These are phyloP conservation scores for Albophoma yamanashiensis DNA, from an alignment of 2,329 filamentous ascomycete species.

Conservation along the genomic window DNA sequence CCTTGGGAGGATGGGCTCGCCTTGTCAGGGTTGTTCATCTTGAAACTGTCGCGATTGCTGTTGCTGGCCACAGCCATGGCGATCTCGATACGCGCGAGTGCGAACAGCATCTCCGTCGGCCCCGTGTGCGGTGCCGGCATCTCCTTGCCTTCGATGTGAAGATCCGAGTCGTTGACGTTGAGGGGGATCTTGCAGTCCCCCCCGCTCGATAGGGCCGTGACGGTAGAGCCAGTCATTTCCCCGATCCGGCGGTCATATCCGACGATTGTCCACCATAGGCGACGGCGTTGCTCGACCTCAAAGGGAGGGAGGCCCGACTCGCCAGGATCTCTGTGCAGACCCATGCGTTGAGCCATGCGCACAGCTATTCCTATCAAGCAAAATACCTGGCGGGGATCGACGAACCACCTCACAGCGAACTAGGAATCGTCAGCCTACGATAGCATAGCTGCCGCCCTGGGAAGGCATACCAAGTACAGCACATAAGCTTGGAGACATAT, in stretches of 20 bases:
- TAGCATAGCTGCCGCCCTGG: not conserved
- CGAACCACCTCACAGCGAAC: conserved; percentile 40
- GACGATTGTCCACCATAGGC: conserved; percentile 64
- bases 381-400: conserved; percentile 42
- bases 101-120: conserved; percentile 51
- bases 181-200: conserved; percentile 46
- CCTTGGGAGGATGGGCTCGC: conserved; percentile 10
- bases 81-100: conserved; percentile 45
- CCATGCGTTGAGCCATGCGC: conserved; percentile 57
- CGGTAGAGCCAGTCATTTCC: conserved; percentile 51
- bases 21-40: conserved; percentile 16
- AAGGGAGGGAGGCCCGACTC: conserved; percentile 42
- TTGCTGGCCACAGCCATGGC: conserved; percentile 41
- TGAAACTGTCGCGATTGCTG: conserved; percentile 26
- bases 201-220: conserved; percentile 43
- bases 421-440: conserved; percentile 5
- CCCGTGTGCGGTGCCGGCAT: conserved; percentile 35
- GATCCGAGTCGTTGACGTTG: conserved; percentile 51
- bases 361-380: conserved; percentile 52
- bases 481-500: conserved; percentile 57
- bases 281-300: conserved; percentile 59
- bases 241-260: conserved; percentile 58
- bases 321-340: conserved; percentile 52
- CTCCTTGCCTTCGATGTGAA: conserved; percentile 46
- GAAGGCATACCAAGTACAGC: conserved; percentile 45